Base-by-base conservation (phyloP, 208 protist genomes). In the Tritrichomonas foetus region DNA sequence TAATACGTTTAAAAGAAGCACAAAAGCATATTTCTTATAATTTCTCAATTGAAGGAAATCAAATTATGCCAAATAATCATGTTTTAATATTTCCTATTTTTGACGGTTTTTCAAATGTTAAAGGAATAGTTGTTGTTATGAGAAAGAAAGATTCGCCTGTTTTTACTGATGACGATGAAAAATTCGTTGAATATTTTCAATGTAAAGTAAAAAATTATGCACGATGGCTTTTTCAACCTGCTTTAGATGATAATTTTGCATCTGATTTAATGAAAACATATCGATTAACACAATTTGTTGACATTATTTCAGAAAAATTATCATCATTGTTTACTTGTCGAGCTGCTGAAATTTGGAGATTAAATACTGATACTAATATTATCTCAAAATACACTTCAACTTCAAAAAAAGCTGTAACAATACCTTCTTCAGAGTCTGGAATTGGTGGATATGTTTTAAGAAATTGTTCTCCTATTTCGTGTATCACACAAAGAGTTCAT, bases 111-210 rank as follows among this genome's bases (percentile, higher is more conserved):
- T 13, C 25, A 47, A 36, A 44, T 44, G 69, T 78, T 44, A 44
- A 47, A 47, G 69, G 14, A 39, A 33, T 78, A 9, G 25, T 78
- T 47, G 33, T 9, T 16, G 69, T 78, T 78, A 3, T 78, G 9
- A 2, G 69, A 44, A 47, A 3, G 5, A 13, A 3, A 9, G 36
- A 1, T 20, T 78, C 69, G 20, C 1, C 3, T 13, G 9, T 33
- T 3, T 78, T 78, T 44, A 78, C 2, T 16, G 25, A 36, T 1
- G 36, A 78, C 8, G 69, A 78, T 44, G 69, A 39, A 39, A 78
- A 78, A 78, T 78, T 78, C 44, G 69, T 44, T 78, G 69, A 78
- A 78, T 78, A 78, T 78, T 44, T 78, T 33, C 69, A 78, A 44
- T 9, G 5, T 27, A 78, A 78, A 44, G 39, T 25, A 16, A 44